These are phyloP conservation scores for Kodamaea leandrae DNA, from an alignment of 805 yeast species.

Conservation along the genomic window DNA sequence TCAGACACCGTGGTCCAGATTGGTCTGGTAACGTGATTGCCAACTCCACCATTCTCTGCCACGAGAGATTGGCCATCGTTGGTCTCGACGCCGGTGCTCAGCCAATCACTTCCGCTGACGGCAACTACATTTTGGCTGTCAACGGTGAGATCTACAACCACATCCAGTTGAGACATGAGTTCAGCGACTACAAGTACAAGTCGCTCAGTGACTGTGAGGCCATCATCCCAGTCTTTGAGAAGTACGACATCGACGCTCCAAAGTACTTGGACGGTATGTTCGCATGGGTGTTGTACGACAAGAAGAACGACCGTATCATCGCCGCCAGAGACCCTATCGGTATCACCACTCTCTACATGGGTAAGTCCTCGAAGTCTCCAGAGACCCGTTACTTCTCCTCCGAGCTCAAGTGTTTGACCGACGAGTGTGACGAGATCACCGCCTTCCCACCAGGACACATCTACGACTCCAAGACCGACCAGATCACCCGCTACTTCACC, in stretches of 20 bases:
- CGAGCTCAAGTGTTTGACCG: constrained; percentile 89
- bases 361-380: constrained; percentile 68
- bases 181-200: constrained; percentile 70
- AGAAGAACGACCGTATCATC: constrained; percentile 75
- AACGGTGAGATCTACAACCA: constrained; percentile 99
- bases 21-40: constrained; percentile 90
- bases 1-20: constrained; percentile 99
- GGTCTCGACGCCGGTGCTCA: constrained; percentile 98
- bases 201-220: constrained; percentile 97
- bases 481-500: constrained; percentile 80
- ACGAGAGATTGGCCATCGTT: constrained; percentile 96
- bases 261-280: constrained; percentile 96
- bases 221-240: constrained; percentile 86
- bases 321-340: constrained; percentile 99
- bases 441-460: constrained; percentile 99
- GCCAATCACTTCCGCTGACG: constrained; percentile 85
- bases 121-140: constrained; percentile 71
- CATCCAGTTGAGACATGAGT: constrained; percentile 77
- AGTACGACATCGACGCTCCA: constrained; percentile 88
- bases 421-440: constrained; percentile 87
- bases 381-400: constrained; percentile 85
- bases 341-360: constrained; percentile 94
- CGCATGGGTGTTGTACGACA: constrained; percentile 90
- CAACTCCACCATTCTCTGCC: constrained; percentile 81
- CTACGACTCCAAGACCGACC: constrained; percentile 86